Percentiles rank a stretch among this genome's conserved stretches.
Evolutionary conservation across 2,329 filamentous ascomycete genomes (phyloP).

Genomic region (Beauveria medogensis): DNA sequence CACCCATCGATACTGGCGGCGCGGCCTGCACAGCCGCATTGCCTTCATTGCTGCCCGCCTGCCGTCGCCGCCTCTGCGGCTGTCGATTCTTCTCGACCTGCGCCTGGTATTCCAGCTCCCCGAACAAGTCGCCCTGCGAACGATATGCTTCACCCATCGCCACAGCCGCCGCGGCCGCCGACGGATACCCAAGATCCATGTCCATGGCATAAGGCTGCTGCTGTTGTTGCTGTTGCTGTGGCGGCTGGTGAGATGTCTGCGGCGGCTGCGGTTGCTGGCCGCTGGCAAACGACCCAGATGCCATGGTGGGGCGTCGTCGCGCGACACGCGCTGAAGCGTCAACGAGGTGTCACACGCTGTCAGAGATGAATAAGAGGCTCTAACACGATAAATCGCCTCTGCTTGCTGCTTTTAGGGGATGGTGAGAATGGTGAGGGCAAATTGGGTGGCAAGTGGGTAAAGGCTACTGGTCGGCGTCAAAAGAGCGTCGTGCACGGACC

Average conservation of each 20-base stretch:
- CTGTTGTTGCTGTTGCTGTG: conserved; percentile 16
- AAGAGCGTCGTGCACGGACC: conserved; percentile 10
- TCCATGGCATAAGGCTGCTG: conserved; percentile 8
- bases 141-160: conserved; percentile 7
- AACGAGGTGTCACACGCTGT: background rate
- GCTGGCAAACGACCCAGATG: background rate
- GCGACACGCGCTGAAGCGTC: background rate
- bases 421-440: background rate
- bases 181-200: background rate
- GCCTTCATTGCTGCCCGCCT: conserved; percentile 2
- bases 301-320: background rate
- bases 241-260: conserved; percentile 15
- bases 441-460: background rate
- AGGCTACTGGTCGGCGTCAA: background rate
- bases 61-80: conserved; percentile 6
- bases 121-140: conserved; percentile 3
- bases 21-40: conserved; percentile 12
- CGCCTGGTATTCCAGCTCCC: conserved; percentile 6
- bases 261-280: conserved; percentile 15
- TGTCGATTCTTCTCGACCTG: background rate
- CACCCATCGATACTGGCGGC: conserved; percentile 16
- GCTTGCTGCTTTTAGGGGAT: conserved; percentile 10
- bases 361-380: background rate
- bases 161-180: background rate
- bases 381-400: background rate